Base-by-base conservation (phyloP, 106 monocot genomes). In the Chionographis japonica region DNA sequence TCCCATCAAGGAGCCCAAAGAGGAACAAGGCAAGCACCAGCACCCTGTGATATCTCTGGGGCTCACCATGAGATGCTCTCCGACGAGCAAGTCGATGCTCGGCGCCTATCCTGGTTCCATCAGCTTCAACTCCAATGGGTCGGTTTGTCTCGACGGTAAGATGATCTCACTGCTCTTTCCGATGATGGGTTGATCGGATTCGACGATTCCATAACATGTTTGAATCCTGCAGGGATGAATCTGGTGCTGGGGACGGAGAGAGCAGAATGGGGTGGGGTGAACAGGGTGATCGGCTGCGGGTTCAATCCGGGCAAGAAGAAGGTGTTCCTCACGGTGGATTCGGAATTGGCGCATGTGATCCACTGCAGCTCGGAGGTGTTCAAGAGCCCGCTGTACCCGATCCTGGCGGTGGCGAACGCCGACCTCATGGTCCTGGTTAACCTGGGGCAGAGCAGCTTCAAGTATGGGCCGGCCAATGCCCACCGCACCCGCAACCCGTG, bases 281-380 rank as follows among this genome's bases (percentile, higher is more conserved):
- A 83, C 83, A 83, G 60, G 65, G 83, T 83, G 49, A 77, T 94
- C 53, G 94, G 94, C 0, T 88, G 88, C 70, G 94, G 94, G 8
- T 88, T 83, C 72, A 68, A 81, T 40, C 94, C 91, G 16, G 58
- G 61, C 17, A 88, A 73, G 74, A 83, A 91, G 79, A 84, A 79
- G 73, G 94, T 91, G 16, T 85, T 79, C 83, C 84, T 95, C 77
- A 95, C 94, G 13, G 58, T 88, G 46, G 91, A 91, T 70, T 78
- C 81, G 20, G 67, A 77, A 17, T 19, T 95, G 20, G 50, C 77
- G 12, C 88, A 91, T 50, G 78, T 72, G 18, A 71, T 91, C 52
- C 75, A 77, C 62, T 91, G 94, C 85, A 74, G 39, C 54, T 88
- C 94, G 2, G 85, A 88, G 18, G 65, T 74, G 1, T 95, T 79